A percentile compares a stretch with the other conserved stretches of the same genome.
phyloP scores from a whole-genome alignment of 495 filamentous ascomycete genomes.

The Penicillium malachiteum region DNA sequence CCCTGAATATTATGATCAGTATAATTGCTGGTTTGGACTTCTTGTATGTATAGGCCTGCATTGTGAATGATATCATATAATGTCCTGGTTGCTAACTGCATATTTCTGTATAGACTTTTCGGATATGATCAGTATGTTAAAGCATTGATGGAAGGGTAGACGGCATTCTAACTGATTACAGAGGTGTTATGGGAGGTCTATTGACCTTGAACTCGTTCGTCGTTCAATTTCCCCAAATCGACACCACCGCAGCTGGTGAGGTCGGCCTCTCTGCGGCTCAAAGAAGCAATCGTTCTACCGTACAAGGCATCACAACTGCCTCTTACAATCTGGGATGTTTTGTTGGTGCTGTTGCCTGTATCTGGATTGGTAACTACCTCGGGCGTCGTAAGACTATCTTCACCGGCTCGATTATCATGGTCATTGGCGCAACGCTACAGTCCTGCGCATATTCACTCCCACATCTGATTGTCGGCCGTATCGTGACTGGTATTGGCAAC shows the following conservation, averaged over 20 bases:
- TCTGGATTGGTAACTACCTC: slow-evolving; percentile 69
- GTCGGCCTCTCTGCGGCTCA: slow-evolving; percentile 24
- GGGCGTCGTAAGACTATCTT: slow-evolving; percentile 72
- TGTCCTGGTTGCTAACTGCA: slow-evolving; percentile 4
- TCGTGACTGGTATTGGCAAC: slow-evolving; percentile 68
- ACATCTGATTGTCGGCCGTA: slow-evolving; percentile 61
- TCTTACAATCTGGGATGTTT: slow-evolving; percentile 74
- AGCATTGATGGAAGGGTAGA: neutral
- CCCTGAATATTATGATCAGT: slow-evolving; percentile 65
- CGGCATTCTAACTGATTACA: slow-evolving; percentile 17
- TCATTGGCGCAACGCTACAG: slow-evolving; percentile 67
- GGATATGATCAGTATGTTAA: slow-evolving; percentile 36
- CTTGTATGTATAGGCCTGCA: slow-evolving; percentile 31
- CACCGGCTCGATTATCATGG: slow-evolving; percentile 66
- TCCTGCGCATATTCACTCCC: slow-evolving; percentile 56
- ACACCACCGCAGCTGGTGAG: slow-evolving; percentile 35
- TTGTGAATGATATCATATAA: neutral
- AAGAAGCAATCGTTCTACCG: slow-evolving; percentile 42
- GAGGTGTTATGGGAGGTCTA: slow-evolving; percentile 56
- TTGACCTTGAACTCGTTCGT: slow-evolving; percentile 51
- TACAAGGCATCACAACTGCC: slow-evolving; percentile 60
- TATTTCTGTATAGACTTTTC: slow-evolving; percentile 24
- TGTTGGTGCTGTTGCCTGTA: slow-evolving; percentile 62
- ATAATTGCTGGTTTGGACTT: slow-evolving; percentile 70
- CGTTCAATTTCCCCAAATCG: slow-evolving; percentile 50